These are phyloP conservation scores for Rhodofomes roseus DNA, from an alignment of 1,284 basidiomycete species.

Conservation along the genomic window DNA sequence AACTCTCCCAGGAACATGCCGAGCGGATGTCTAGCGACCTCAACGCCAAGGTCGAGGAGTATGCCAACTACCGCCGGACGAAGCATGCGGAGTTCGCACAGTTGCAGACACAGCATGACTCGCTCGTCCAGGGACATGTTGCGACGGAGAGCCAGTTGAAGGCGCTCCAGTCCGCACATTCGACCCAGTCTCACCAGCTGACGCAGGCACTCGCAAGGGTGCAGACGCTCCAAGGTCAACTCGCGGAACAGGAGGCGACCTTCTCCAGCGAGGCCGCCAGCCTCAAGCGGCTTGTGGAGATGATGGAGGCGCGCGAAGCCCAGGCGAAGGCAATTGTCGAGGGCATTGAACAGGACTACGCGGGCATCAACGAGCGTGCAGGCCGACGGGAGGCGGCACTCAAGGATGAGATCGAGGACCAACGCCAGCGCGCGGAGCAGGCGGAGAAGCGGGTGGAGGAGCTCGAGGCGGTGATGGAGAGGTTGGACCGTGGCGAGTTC, in stretches of 20 bases:
- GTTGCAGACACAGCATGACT: constrained; percentile 71
- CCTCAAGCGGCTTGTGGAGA: constrained; percentile 65
- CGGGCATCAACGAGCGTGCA: constrained; percentile 63
- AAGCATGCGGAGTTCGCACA: constrained; percentile 74
- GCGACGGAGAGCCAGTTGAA: constrained; percentile 63
- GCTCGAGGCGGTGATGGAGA: constrained; percentile 59
- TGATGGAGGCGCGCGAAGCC: constrained; percentile 83
- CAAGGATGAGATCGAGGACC: constrained; percentile 63
- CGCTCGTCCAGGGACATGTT: constrained; percentile 58
- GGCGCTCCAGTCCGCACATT: constrained; percentile 66
- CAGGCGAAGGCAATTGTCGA: constrained; percentile 77
- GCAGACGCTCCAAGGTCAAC: constrained; percentile 65
- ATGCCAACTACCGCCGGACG: constrained; percentile 63
- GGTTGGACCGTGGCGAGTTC: constrained; percentile 66
- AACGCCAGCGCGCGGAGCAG: constrained; percentile 54
- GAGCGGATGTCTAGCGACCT: constrained; percentile 65
- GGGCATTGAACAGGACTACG: constrained; percentile 76
- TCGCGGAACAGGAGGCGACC: constrained; percentile 77
- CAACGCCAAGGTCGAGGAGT: constrained; percentile 64
- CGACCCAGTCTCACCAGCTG: constrained; percentile 62
- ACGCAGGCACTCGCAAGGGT: constrained; percentile 68
- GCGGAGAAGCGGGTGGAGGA: constrained; percentile 60
- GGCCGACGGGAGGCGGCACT: constrained; percentile 63
- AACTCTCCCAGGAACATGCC: constrained; percentile 67
- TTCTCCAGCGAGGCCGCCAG: constrained; percentile 73